These are phyloP conservation scores for Neurospora crassa DNA, from an alignment of 2,329 filamentous ascomycete species.

Conservation along the genomic window DNA sequence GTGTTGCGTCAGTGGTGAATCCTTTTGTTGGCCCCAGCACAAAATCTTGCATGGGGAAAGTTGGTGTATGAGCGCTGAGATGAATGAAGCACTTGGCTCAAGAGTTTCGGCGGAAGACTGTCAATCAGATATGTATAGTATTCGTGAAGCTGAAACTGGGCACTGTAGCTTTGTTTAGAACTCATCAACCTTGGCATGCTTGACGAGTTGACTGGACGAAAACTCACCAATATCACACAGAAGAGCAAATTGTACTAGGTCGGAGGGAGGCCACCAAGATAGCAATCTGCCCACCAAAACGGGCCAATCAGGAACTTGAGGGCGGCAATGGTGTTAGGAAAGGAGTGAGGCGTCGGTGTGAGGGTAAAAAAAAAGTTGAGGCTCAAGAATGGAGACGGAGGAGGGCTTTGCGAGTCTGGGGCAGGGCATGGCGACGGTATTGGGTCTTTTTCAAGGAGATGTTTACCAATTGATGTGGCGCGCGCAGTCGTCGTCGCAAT, in stretches of 20 bases:
- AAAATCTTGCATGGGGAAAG: background rate
- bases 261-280: conserved; percentile 15
- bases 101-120: background rate
- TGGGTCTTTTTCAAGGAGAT: conserved; percentile 4
- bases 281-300: conserved; percentile 20
- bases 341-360: conserved; percentile 7
- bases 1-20: conserved; percentile 11
- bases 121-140: background rate
- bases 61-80: background rate
- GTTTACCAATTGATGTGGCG: conserved; percentile 3
- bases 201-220: conserved; percentile 19
- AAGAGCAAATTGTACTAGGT: conserved; percentile 14
- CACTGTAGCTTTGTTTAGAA: background rate
- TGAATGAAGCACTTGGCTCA: background rate
- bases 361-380: conserved; percentile 11
- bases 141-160: background rate
- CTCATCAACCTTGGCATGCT: background rate
- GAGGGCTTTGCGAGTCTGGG: conserved; percentile 10
- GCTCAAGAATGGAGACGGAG: conserved; percentile 15
- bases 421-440: conserved; percentile 20
- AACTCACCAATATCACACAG: conserved; percentile 36
- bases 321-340: conserved; percentile 13
- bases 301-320: conserved; percentile 17
- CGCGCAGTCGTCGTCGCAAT: background rate
- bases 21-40: background rate